Evolutionary conservation across 345 rosid species (phyloP), one percentile per base, ranked within the genome.

Genomic region (Corchorus olitorius): DNA sequence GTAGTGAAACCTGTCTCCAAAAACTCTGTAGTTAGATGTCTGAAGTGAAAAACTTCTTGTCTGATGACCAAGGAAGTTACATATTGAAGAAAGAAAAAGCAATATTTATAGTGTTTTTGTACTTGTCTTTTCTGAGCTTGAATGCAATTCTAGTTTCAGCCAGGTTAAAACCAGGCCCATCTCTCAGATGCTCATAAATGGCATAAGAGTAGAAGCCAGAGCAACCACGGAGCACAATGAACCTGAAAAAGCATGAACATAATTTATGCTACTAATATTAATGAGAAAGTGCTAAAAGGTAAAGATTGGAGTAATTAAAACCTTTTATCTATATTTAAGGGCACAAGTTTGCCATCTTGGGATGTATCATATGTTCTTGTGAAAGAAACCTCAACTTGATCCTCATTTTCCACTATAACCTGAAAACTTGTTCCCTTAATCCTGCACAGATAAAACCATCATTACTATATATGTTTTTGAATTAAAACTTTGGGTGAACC

Each of bases 151-250:
- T 82, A 46, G 94, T 90, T 81, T 95, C 89, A 6, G 68, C 93
- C 4, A 95, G 87, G 70, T 71, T 87, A 84, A 95, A 95, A 70
- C 87, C 89, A 78, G 98, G 99, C 99, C 97, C 93, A 48, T 92
- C 92, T 72, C 79, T 22, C 22, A 87, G 79, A 77, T 90, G 94
- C 80, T 95, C 94, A 1, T 86, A 95, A 72, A 89, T 89, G 63
- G 97, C 94, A n/a, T 93, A 93, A 2, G 96, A 83, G 84, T 93
- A 95, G 83, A 90, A 89, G 27, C 98, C 99, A 0, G 97, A 90
- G 14, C 90, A 88, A 39, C 88, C 88, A 4, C 90, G 84, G 56
- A 95, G 92, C 93, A 95, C 79, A 62, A 92, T 84, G 74, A 89
- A 95, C 89, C 97, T 93, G 83, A 50, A 20, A 8, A 39, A 39